Percentiles rank a stretch among this genome's conserved stretches.
phyloP scores from a whole-genome alignment of 139 green algal species.

The Gonium pectorale region DNA sequence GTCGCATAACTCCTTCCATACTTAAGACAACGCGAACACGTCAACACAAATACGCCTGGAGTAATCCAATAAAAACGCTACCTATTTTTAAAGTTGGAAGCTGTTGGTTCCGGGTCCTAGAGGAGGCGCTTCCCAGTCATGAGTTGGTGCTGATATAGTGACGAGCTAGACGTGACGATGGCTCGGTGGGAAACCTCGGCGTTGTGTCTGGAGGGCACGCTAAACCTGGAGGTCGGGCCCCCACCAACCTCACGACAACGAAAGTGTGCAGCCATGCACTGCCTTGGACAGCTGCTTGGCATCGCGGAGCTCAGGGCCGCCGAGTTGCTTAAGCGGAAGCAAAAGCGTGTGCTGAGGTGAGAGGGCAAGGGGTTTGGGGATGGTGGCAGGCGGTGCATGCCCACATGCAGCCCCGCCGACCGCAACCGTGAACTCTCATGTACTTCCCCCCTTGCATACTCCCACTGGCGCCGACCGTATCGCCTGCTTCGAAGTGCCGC shows the following conservation, averaged over 20 bases:
- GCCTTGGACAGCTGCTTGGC: neutral
- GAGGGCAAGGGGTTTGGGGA: neutral
- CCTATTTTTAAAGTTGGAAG: too few species aligned
- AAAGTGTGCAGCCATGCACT: neutral
- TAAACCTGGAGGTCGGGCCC: neutral
- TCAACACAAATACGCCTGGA: too few species aligned
- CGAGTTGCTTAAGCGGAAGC: neutral
- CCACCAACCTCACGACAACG: neutral
- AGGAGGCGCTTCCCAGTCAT: too few species aligned
- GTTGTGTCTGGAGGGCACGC: neutral
- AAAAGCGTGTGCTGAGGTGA: neutral
- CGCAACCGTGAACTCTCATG: neutral
- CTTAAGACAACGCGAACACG: too few species aligned
- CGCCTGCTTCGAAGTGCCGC: too few species aligned
- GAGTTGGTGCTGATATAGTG: too few species aligned
- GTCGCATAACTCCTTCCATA: too few species aligned
- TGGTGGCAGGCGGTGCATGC: neutral
- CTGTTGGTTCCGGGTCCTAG: too few species aligned
- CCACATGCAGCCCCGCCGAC: neutral
- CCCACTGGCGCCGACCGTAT: too few species aligned
- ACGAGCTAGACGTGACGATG: too few species aligned
- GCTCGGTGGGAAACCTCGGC: too few species aligned
- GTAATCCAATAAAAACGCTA: too few species aligned
- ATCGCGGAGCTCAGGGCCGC: conserved; percentile 11
- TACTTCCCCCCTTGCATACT: neutral